Evolutionary conservation across 1,284 basidiomycete species (phyloP).

Genomic region (Ceratobasidium sp.): DNA sequence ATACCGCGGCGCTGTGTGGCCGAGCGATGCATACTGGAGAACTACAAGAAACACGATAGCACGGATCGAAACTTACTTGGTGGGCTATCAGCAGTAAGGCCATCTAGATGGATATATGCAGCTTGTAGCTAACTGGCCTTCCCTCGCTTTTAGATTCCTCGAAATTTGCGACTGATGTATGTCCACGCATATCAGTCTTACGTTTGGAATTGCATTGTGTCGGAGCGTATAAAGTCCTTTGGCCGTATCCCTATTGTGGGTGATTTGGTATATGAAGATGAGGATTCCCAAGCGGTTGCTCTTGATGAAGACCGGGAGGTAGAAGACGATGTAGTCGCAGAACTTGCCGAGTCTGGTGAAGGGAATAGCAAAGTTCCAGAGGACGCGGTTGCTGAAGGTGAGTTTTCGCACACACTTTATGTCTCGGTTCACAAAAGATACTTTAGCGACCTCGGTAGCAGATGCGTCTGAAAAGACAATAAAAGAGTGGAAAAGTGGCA

Average conservation of each 20-base stretch:
- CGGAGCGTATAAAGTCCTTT: conserved; percentile 86
- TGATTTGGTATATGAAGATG: conserved; percentile 84
- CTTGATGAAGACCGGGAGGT: conserved; percentile 62
- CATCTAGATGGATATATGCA: neutral
- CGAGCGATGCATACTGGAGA: conserved; percentile 92
- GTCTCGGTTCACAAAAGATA: neutral
- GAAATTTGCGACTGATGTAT: conserved; percentile 96
- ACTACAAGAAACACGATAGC: conserved; percentile 84
- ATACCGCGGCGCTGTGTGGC: conserved; percentile 93
- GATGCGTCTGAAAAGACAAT: conserved; percentile 35
- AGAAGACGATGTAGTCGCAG: conserved; percentile 62
- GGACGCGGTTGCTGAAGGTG: conserved; percentile 6
- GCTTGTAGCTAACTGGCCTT: conserved; percentile 13
- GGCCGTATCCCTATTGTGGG: conserved; percentile 87
- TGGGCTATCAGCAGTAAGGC: conserved; percentile 82
- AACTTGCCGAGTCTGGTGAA: conserved; percentile 41
- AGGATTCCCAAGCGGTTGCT: conserved; percentile 47
- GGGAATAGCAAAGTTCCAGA: conserved; percentile 36
- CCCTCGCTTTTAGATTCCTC: conserved; percentile 78
- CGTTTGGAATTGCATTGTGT: conserved; percentile 97
- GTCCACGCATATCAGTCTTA: conserved; percentile 99
- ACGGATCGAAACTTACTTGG: conserved; percentile 88
- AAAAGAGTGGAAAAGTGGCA: conserved; percentile 56
- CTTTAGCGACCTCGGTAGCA: neutral
- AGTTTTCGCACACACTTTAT: neutral